Evolutionary conservation across 441 rosid genomes (phyloP).

Genomic region (Pelargonium myrrhifolium): DNA sequence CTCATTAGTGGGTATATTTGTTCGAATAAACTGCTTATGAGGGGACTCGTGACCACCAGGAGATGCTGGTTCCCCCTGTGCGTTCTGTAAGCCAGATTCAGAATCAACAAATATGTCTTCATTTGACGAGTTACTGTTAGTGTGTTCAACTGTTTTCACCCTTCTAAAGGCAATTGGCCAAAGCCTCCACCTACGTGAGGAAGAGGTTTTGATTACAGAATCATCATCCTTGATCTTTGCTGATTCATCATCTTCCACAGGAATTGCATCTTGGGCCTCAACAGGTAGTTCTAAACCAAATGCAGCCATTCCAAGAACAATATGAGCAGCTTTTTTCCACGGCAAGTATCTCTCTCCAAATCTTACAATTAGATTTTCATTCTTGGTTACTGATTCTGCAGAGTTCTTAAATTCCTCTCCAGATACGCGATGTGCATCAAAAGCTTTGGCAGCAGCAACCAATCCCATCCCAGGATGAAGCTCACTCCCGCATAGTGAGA

Average conservation of each 20-base stretch:
- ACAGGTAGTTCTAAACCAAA: conserved; percentile 54
- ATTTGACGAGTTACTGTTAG: conserved; percentile 48
- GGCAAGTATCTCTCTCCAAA: conserved; percentile 45
- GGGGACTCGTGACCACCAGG: conserved; percentile 41
- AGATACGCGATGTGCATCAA: conserved; percentile 48
- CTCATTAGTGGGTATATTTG: conserved; percentile 71
- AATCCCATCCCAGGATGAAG: conserved; percentile 63
- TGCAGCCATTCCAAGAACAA: conserved; percentile 59
- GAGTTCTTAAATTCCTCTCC: conserved; percentile 48
- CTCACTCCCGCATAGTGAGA: conserved; percentile 76
- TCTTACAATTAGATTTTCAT: conserved; percentile 56
- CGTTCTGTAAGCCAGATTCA: conserved; percentile 45
- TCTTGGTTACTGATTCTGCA: conserved; percentile 44
- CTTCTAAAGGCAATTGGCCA: conserved; percentile 80
- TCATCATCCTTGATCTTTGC: conserved; percentile 33
- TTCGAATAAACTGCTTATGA: conserved; percentile 51
- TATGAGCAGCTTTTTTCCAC: conserved; percentile 75
- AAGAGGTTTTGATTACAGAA: conserved; percentile 32
- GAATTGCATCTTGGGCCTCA: conserved; percentile 52
- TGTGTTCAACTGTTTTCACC: conserved; percentile 64
- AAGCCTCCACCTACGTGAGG: conserved; percentile 71
- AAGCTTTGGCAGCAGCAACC: conserved; percentile 58
- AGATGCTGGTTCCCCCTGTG: conserved; percentile 29
- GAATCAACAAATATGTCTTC: conserved; percentile 77
- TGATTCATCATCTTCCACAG: conserved; percentile 44